A percentile compares a stretch with the other conserved stretches of the same genome.
These are phyloP conservation scores for Paramecium primaurelia DNA, from an alignment of 73 alveolate genomes.

Conservation along the genomic window DNA sequence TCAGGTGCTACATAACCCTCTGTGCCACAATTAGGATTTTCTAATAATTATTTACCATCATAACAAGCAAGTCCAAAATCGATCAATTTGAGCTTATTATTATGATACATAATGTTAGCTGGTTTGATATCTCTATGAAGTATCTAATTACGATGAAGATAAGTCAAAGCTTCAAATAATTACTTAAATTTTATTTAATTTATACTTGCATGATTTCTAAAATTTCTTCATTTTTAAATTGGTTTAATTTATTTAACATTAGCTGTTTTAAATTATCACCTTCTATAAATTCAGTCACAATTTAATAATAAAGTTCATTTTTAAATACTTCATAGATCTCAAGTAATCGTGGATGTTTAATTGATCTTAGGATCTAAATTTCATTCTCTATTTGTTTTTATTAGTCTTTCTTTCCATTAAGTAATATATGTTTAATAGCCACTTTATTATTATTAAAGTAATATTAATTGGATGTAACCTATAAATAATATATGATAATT, in stretches of 20 bases:
- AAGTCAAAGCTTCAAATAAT: constrained; percentile 73
- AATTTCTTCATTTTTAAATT: neutral
- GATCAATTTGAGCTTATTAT: constrained; percentile 71
- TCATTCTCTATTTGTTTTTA: neutral
- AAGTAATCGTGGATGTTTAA: neutral
- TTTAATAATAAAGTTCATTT: neutral
- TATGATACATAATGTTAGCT: constrained; percentile 69
- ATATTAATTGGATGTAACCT: neutral
- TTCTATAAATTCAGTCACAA: constrained; percentile 10
- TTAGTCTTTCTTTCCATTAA: neutral
- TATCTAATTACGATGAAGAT: constrained; percentile 71
- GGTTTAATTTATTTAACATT: neutral
- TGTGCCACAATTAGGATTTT: constrained; percentile 44
- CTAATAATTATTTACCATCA: constrained; percentile 21
- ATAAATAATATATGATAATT: neutral
- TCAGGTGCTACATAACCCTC: constrained; percentile 32
- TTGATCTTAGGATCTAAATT: neutral
- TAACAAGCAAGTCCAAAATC: constrained; percentile 74
- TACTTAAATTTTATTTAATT: constrained; percentile 44
- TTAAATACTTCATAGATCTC: neutral
- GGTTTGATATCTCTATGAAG: constrained; percentile 78
- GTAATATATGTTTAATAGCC: constrained; percentile 17
- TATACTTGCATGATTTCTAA: neutral
- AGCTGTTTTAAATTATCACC: neutral
- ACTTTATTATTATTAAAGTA: neutral